Base-by-base conservation (phyloP, 129 eudicot genomes). In the Deinandra increscens region DNA sequence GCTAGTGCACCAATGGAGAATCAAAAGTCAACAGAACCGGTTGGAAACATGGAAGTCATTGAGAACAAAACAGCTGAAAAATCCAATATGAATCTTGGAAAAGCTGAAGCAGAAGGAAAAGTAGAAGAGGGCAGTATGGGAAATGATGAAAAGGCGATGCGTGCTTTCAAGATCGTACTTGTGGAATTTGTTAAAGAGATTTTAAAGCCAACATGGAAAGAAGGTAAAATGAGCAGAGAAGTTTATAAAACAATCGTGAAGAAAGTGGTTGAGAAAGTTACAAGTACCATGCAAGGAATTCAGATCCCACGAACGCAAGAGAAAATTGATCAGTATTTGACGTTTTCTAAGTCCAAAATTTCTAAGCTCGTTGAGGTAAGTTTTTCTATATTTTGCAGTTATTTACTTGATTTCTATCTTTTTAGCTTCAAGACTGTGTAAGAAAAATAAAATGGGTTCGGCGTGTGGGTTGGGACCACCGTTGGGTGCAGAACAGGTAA, bases 121-220 rank as follows among this genome's bases (percentile, higher is more conserved):
- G 87, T 56, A 54, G 87, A 80, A 49, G 95, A 85, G 70, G 81
- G 75, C 56, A 65, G 23, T 22, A 42, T 42, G 29, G 55, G 70
- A 42, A 65, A 65, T 23, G 97, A 88, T 77, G 92, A 84, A 11
- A 91, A 86, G 78, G 97, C 72, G 15, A 83, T 82, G 76, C 79
- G 96, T 17, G 14, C 71, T n/a, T 91, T 91, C 59, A 91, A 88
- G 68, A 69, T 78, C 62, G 84, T 84, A 7, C 91, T 91, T 10
- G 82, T 84, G 41, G 96, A 91, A 53, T 80, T 81, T 80, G 96
- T 91, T 34, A 91, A 91, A 82, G 96, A 91, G 64, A 81, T 85
- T 36, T 49, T 91, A 49, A 91, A 91, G 68, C 97, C 97, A 4
- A 72, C 75, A 9, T 91, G 97, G 97, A 91, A 91, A 67, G 93